These are phyloP conservation scores for Lentinus polychrous DNA, from an alignment of 1,284 basidiomycete species.

Conservation along the genomic window DNA sequence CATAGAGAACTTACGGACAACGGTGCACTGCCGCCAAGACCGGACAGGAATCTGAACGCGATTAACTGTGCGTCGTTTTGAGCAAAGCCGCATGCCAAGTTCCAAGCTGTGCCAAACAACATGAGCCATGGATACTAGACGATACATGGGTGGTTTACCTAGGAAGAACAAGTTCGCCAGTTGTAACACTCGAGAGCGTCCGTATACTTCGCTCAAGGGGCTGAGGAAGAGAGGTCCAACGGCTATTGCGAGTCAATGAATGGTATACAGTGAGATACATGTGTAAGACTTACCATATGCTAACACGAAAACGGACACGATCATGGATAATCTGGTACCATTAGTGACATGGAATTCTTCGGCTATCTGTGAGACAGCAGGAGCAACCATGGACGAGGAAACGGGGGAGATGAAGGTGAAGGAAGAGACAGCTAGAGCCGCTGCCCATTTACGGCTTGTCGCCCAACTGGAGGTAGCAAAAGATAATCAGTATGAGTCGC, in stretches of 20 bases:
- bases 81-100: slow-evolving; percentile 56
- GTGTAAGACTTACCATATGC: slow-evolving; percentile 40
- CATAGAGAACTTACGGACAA: slow-evolving; percentile 34
- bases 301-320: slow-evolving; percentile 58
- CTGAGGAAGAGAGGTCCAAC: slow-evolving; percentile 46
- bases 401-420: slow-evolving; percentile 57
- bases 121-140: neutral
- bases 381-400: slow-evolving; percentile 63
- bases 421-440: slow-evolving; percentile 47
- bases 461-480: slow-evolving; percentile 38
- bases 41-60: slow-evolving; percentile 56
- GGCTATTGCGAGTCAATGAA: slow-evolving; percentile 19
- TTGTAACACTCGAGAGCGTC: slow-evolving; percentile 33
- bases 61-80: slow-evolving; percentile 48
- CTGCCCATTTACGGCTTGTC: slow-evolving; percentile 47
- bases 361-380: slow-evolving; percentile 46
- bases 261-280: neutral
- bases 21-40: slow-evolving; percentile 57
- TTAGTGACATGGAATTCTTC: slow-evolving; percentile 45
- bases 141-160: slow-evolving; percentile 25
- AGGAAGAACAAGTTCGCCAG: slow-evolving; percentile 46
- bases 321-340: slow-evolving; percentile 43
- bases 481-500: neutral
- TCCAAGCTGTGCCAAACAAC: slow-evolving; percentile 39
- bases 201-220: slow-evolving; percentile 46